Evolutionary conservation across 495 filamentous ascomycete genomes (phyloP).

Genomic region (Cercophora sp.): DNA sequence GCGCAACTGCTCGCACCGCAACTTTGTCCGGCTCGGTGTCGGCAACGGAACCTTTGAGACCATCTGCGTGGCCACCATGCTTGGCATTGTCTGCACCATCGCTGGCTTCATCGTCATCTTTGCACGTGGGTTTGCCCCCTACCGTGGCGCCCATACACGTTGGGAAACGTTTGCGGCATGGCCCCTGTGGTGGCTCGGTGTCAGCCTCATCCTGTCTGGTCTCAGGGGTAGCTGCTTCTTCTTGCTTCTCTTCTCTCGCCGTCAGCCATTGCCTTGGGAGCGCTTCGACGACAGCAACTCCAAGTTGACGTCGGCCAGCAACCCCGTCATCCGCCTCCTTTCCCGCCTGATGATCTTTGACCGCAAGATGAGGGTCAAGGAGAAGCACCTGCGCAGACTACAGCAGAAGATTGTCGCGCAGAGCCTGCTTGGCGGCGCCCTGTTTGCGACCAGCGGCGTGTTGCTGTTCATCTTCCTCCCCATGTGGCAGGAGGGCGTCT

Average conservation of each 20-base stretch:
- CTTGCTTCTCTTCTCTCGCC: conserved; percentile 36
- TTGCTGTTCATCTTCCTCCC: conserved; percentile 37
- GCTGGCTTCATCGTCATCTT: conserved; percentile 33
- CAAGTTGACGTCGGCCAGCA: conserved; percentile 2
- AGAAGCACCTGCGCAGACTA: conserved; percentile 32
- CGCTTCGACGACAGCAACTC: conserved; percentile 30
- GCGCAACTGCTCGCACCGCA: conserved; percentile 48
- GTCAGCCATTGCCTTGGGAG: conserved; percentile 41
- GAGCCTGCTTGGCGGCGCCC: conserved; percentile 33
- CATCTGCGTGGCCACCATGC: conserved; percentile 36
- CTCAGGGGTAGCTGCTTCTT: conserved; percentile 41
- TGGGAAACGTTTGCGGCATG: conserved; percentile 36
- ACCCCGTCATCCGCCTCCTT: conserved; percentile 19
- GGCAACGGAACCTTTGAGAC: conserved; percentile 44
- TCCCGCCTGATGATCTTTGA: conserved; percentile 43
- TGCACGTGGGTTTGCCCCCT: conserved; percentile 29
- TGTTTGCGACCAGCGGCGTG: conserved; percentile 34
- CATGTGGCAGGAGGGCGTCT: conserved; percentile 35
- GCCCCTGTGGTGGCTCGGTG: conserved; percentile 39
- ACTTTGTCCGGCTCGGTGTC: conserved; percentile 46
- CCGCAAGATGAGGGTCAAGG: conserved; percentile 38
- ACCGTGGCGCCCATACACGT: conserved; percentile 27
- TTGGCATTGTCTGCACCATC: conserved; percentile 30
- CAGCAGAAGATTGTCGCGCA: conserved; percentile 40
- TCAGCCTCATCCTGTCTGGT: conserved; percentile 34